Evolutionary conservation across 2,329 filamentous ascomycete genomes (phyloP).

Genomic region (Aaosphaeria pasadenensis): DNA sequence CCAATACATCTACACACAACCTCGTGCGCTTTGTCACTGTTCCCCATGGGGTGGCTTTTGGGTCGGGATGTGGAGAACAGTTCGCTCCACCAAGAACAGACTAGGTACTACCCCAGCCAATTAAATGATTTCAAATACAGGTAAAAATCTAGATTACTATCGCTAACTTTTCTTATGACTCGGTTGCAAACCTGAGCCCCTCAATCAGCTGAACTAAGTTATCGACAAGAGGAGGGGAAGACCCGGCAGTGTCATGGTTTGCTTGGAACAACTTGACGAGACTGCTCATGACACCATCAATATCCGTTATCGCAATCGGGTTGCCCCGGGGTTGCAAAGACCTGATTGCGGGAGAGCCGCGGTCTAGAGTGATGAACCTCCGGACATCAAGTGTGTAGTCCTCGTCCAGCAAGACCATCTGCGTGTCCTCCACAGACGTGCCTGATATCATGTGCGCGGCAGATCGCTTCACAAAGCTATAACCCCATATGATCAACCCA

Average conservation of each 20-base stretch:
- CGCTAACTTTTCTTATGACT: background rate
- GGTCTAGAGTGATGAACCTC: conserved; percentile 57
- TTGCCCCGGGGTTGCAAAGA: conserved; percentile 26
- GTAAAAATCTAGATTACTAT: background rate
- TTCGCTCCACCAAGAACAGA: no score
- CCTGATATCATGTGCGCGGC: conserved; percentile 6
- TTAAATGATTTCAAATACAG: no score
- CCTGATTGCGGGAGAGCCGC: conserved; percentile 53
- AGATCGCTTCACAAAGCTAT: conserved; percentile 52
- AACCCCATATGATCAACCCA: conserved; percentile 66
- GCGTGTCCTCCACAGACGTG: conserved; percentile 26
- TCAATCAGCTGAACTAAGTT: conserved; percentile 64
- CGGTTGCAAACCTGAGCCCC: conserved; percentile 55
- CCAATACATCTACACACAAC: no score
- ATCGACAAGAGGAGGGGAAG: conserved; percentile 60
- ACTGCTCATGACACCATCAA: conserved; percentile 57
- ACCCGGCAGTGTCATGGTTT: conserved; percentile 36
- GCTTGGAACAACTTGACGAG: conserved; percentile 58
- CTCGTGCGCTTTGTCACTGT: background rate
- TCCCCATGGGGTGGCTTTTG: background rate
- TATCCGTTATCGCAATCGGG: conserved; percentile 49
- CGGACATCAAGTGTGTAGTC: conserved; percentile 52
- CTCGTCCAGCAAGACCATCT: conserved; percentile 52
- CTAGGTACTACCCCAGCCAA: no score
- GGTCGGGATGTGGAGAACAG: conserved; percentile 1